Percentiles rank a stretch among this genome's conserved stretches.
phyloP scores from a whole-genome alignment of 257 asterid genomes.

The Ballota nigra region DNA sequence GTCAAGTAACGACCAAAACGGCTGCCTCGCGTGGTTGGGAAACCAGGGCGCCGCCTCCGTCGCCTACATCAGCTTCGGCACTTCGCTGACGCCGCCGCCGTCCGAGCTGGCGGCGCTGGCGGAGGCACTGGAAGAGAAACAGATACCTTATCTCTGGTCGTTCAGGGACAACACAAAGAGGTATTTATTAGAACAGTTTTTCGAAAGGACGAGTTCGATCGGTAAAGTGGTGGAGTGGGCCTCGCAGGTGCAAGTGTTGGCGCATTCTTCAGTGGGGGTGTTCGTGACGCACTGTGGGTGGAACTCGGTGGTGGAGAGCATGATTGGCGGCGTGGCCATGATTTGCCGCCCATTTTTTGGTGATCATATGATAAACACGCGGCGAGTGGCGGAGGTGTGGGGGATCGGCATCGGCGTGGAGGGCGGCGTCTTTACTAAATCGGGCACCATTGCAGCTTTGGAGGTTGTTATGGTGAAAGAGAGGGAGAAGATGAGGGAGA shows the following conservation, averaged over 20 bases:
- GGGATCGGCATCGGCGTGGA: slow-evolving; percentile 49
- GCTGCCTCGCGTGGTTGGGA: slow-evolving; percentile 52
- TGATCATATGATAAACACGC: slow-evolving; percentile 51
- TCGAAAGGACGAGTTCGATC: slow-evolving; percentile 31
- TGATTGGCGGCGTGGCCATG: slow-evolving; percentile 52
- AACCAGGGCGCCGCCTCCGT: slow-evolving; percentile 33
- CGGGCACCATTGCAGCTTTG: slow-evolving; percentile 26
- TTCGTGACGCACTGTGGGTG: slow-evolving; percentile 57
- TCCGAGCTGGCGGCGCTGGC: slow-evolving; percentile 48
- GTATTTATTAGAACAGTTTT: slow-evolving; percentile 32
- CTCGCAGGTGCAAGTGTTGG: slow-evolving; percentile 45
- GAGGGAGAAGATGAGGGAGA: slow-evolving; percentile 37
- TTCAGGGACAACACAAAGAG: slow-evolving; percentile 30
- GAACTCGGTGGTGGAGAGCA: slow-evolving; percentile 53
- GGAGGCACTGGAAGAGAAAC: slow-evolving; percentile 48
- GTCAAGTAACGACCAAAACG: slow-evolving; percentile 16
- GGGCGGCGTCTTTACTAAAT: slow-evolving; percentile 42
- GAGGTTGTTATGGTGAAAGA: slow-evolving; percentile 27
- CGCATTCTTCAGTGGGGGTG: slow-evolving; percentile 45
- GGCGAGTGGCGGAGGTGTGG: slow-evolving; percentile 55
- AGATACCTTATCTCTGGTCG: slow-evolving; percentile 62
- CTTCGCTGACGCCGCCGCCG: slow-evolving; percentile 46
- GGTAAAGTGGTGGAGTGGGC: slow-evolving; percentile 61
- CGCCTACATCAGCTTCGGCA: slow-evolving; percentile 55
- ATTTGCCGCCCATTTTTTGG: slow-evolving; percentile 60